These are phyloP conservation scores for Trichothecium sympodiale DNA, from an alignment of 2,329 filamentous ascomycete species.

Conservation along the genomic window DNA sequence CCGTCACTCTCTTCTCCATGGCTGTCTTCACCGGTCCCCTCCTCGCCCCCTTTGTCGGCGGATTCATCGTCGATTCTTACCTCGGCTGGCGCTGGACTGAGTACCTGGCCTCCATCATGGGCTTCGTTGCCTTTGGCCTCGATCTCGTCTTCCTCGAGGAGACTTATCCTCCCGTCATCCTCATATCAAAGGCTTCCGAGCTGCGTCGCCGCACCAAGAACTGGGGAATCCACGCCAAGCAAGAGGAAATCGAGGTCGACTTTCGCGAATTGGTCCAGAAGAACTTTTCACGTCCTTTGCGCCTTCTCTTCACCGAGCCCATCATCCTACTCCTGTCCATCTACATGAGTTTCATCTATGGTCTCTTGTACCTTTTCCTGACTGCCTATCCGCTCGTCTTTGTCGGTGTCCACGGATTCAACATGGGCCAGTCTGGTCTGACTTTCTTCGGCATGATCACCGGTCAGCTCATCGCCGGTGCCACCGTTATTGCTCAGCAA, in stretches of 20 bases:
- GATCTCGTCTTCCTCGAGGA: constrained; percentile 55
- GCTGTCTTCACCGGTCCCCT: constrained; percentile 54
- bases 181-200: constrained; percentile 49
- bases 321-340: constrained; percentile 58
- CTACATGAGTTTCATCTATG: constrained; percentile 69
- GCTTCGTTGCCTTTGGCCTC: constrained; percentile 45
- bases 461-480: constrained; percentile 59
- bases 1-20: constrained; percentile 32
- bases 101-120: constrained; percentile 29
- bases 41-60: constrained; percentile 57
- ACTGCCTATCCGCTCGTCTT: constrained; percentile 80
- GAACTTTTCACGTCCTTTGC: constrained; percentile 56
- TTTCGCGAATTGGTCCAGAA: constrained; percentile 51
- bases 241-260: constrained; percentile 61
- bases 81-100: constrained; percentile 52
- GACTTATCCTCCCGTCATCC: constrained; percentile 58
- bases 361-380: constrained; percentile 72
- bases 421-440: constrained; percentile 58
- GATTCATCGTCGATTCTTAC: constrained; percentile 51
- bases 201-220: constrained; percentile 53
- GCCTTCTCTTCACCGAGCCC: constrained; percentile 56
- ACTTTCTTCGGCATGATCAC: constrained; percentile 78
- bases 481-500: constrained; percentile 51
- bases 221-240: constrained; percentile 62
- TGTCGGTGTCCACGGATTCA: constrained; percentile 59